phyloP scores from a whole-genome alignment of 202 grass and related monocot genomes.

The Zoysia matrella region DNA sequence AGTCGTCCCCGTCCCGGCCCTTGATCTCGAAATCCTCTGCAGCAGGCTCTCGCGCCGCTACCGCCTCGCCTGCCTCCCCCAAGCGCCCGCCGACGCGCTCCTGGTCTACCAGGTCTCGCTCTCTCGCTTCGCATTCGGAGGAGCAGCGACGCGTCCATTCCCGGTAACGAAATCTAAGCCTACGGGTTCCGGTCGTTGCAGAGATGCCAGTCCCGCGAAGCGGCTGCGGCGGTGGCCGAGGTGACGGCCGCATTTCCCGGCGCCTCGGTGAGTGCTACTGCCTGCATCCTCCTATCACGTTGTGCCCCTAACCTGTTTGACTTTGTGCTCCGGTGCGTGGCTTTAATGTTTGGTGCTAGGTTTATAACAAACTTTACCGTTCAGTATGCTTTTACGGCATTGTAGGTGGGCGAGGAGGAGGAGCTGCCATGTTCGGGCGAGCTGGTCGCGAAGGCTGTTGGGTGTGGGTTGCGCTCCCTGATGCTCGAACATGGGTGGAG shows the following conservation, averaged over 20 bases:
- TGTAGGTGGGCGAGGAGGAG: constrained; percentile 70
- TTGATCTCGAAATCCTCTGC: too few species aligned
- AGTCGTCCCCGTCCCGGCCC: too few species aligned
- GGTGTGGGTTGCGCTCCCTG: constrained; percentile 58
- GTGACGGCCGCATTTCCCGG: constrained; percentile 44
- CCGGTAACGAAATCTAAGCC: not conserved
- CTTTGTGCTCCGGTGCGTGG: not conserved
- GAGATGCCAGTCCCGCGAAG: constrained; percentile 60
- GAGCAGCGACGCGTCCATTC: too few species aligned
- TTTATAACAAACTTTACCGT: not conserved
- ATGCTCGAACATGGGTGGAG: constrained; percentile 83
- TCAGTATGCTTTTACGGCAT: not conserved
- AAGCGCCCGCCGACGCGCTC: too few species aligned
- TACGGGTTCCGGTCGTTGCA: constrained; percentile 37
- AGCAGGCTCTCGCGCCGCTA: constrained; percentile 36
- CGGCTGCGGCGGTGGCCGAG: constrained; percentile 46
- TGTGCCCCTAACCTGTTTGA: constrained; percentile 26
- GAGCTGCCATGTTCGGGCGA: constrained; percentile 62
- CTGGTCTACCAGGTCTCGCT: too few species aligned
- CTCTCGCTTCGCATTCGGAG: too few species aligned
- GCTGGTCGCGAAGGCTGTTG: constrained; percentile 65
- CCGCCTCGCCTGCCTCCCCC: constrained; percentile 39
- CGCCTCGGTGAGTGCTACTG: constrained; percentile 37
- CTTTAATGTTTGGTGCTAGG: not conserved
- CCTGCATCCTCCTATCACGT: not conserved